Conservation (phyloP, 768 basidiomycete species). For the Lactifluus rugatus region DNA sequence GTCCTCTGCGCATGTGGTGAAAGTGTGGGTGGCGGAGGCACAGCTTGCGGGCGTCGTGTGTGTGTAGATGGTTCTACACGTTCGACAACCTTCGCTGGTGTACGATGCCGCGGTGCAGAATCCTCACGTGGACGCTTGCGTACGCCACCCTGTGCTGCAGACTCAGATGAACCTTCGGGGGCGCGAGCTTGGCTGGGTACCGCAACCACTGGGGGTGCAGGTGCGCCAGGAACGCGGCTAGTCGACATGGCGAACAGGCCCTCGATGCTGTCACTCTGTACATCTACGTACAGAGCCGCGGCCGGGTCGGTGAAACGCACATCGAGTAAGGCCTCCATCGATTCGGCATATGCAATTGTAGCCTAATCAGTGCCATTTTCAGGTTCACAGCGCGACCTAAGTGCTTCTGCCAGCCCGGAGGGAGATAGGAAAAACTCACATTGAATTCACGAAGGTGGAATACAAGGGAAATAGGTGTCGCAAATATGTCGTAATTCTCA, state of each 20-base stretch:
- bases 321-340: slow-evolving; percentile 51
- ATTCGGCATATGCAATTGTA: slow-evolving; percentile 70
- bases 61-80: slow-evolving; percentile 7
- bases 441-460: slow-evolving; percentile 83
- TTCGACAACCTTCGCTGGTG: slow-evolving; percentile 16
- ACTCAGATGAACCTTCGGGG: slow-evolving; percentile 4
- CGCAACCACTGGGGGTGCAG: neutral
- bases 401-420: neutral
- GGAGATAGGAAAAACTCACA: slow-evolving; percentile 31
- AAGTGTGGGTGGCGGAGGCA: slow-evolving; percentile 7
- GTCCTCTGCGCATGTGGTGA: neutral
- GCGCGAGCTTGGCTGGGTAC: neutral
- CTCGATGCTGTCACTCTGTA: slow-evolving; percentile 57
- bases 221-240: slow-evolving; percentile 41
- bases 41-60: slow-evolving; percentile 19
- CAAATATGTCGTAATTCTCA: slow-evolving; percentile 59
- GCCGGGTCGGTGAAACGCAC: slow-evolving; percentile 69
- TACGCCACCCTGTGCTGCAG: neutral
- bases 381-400: neutral
- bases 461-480: slow-evolving; percentile 55
- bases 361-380: slow-evolving; percentile 38
- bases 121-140: slow-evolving; percentile 15
- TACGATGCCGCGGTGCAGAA: neutral
- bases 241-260: slow-evolving; percentile 74
- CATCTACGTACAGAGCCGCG: slow-evolving; percentile 66